These are phyloP conservation scores for Chrysanthemum lavandulifolium DNA, from an alignment of 129 eudicot species.

Conservation along the genomic window DNA sequence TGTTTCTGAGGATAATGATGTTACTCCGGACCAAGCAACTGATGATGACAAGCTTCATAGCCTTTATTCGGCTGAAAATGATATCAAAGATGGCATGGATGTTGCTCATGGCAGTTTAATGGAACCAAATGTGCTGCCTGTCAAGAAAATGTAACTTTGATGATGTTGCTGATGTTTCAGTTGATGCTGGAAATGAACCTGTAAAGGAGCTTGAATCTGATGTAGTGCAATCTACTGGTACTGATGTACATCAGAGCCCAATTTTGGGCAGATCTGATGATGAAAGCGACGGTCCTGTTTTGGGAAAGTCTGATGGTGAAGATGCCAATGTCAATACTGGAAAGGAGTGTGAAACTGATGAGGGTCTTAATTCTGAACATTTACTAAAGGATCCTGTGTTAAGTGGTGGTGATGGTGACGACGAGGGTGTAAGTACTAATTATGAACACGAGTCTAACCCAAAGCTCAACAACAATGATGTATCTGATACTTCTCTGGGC, in stretches of 20 bases:
- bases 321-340: neutral
- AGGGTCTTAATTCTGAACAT: too few species aligned
- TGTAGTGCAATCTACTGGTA: neutral
- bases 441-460: constrained; percentile 5
- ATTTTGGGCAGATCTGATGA: constrained; percentile 9
- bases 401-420: constrained; percentile 6
- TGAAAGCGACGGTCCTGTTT: neutral
- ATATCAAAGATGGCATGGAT: neutral
- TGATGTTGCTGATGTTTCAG: neutral
- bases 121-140: constrained; percentile 4
- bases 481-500: neutral
- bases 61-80: neutral
- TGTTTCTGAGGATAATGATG: constrained; percentile 11
- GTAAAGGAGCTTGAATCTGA: constrained; percentile 13
- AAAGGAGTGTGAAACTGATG: too few species aligned
- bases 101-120: constrained; percentile 5
- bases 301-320: neutral
- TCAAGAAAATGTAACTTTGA: neutral
- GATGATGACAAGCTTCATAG: constrained; percentile 2
- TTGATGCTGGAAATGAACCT: constrained; percentile 6
- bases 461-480: neutral
- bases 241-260: neutral
- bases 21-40: neutral
- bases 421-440: neutral
- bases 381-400: neutral